Evolutionary conservation across 306 rosid genomes (phyloP).

Genomic region (Trifolium fragiferum): DNA sequence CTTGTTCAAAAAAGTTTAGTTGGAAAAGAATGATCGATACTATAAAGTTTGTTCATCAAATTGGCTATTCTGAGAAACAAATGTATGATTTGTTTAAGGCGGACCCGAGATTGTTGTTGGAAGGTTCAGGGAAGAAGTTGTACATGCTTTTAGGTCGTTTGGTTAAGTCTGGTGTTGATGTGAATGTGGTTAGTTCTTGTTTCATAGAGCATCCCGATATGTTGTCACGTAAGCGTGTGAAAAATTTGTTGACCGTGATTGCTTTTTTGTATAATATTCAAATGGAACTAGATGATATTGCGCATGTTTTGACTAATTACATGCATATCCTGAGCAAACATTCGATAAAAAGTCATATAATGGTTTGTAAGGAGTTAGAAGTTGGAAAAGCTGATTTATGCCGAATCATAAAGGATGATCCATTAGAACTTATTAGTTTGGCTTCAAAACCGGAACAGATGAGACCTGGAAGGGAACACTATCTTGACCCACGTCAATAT

Average conservation of each 20-base stretch:
- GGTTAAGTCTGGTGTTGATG: slow-evolving; percentile 59
- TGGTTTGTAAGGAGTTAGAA: slow-evolving; percentile 61
- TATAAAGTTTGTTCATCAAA: slow-evolving; percentile 55
- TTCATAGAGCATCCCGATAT: slow-evolving; percentile 60
- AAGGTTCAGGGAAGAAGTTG: slow-evolving; percentile 67
- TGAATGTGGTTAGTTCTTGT: slow-evolving; percentile 48
- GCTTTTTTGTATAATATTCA: slow-evolving; percentile 59
- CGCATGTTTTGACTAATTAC: slow-evolving; percentile 49
- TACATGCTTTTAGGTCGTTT: slow-evolving; percentile 55
- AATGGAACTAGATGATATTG: slow-evolving; percentile 64
- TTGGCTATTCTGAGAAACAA: slow-evolving; percentile 59
- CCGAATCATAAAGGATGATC: slow-evolving; percentile 63
- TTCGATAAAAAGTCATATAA: slow-evolving; percentile 62
- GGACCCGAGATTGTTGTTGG: slow-evolving; percentile 61
- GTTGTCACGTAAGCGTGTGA: slow-evolving; percentile 48
- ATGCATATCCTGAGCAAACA: slow-evolving; percentile 51
- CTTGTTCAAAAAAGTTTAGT: slow-evolving; percentile 48
- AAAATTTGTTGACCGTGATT: slow-evolving; percentile 56
- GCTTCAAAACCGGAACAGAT: slow-evolving; percentile 53
- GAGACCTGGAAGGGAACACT: slow-evolving; percentile 34
- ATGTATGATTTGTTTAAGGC: slow-evolving; percentile 57
- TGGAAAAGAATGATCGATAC: slow-evolving; percentile 73
- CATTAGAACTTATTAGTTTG: slow-evolving; percentile 53
- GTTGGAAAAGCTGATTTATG: slow-evolving; percentile 55
- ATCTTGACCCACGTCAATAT: slow-evolving; percentile 43